phyloP scores from a whole-genome alignment of 352 stramenopile genomes.

The Globisporangium spiculum region DNA sequence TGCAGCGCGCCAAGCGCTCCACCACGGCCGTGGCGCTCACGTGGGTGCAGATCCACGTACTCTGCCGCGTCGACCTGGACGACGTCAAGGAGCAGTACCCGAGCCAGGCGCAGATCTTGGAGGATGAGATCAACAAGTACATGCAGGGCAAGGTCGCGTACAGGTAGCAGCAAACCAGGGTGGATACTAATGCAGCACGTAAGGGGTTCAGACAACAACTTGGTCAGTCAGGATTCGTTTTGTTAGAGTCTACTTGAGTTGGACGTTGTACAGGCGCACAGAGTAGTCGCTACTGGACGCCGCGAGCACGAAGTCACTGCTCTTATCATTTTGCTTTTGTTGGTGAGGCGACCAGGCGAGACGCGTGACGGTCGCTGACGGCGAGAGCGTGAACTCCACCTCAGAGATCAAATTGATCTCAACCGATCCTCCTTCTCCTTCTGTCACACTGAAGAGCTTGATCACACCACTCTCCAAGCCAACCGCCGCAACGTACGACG shows the following conservation, averaged over 20 bases:
- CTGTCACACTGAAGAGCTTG: constrained; percentile 28
- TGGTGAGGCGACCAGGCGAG: constrained; percentile 39
- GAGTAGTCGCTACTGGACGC: constrained; percentile 48
- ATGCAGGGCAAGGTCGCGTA: constrained; percentile 64
- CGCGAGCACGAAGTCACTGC: constrained; percentile 24
- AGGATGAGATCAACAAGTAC: constrained; percentile 78
- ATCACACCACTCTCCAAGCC: constrained; percentile 61
- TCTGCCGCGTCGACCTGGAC: constrained; percentile 56
- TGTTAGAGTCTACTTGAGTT: constrained; percentile 17
- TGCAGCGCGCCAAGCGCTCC: constrained; percentile 61
- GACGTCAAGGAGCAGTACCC: constrained; percentile 63
- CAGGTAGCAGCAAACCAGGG: constrained; percentile 24
- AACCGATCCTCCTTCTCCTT: constrained; percentile 1
- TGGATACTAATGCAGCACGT: not conserved
- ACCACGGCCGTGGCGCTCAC: constrained; percentile 63
- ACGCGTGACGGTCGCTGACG: constrained; percentile 42
- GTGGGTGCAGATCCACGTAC: constrained; percentile 76
- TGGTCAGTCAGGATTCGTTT: not conserved
- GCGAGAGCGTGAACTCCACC: constrained; percentile 23
- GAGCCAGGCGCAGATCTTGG: constrained; percentile 49
- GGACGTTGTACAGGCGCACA: constrained; percentile 45
- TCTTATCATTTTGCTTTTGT: not conserved
- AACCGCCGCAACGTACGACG: constrained; percentile 43
- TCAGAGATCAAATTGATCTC: constrained; percentile 16
- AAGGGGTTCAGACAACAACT: not conserved